Evolutionary conservation across 768 basidiomycete species (phyloP).

Genomic region (Leccinum olivaceopallidum): DNA sequence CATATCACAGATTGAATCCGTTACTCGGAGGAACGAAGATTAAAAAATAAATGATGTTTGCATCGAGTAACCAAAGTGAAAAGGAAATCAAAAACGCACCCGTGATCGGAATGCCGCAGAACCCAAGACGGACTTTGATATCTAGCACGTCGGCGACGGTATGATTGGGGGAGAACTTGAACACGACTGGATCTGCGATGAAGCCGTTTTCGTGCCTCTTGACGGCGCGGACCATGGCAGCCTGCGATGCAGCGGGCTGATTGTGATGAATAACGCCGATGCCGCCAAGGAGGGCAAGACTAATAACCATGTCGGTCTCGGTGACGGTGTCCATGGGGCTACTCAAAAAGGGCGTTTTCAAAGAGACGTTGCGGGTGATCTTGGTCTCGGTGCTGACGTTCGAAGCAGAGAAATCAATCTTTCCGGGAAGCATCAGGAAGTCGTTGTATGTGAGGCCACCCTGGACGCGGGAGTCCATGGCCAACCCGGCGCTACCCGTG

Average conservation of each 20-base stretch:
- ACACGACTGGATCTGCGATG: conserved; percentile 91
- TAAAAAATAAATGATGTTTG: conserved; percentile 41
- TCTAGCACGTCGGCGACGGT: conserved; percentile 88
- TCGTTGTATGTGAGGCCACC: conserved; percentile 99
- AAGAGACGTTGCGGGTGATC: conserved; percentile 85
- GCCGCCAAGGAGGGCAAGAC: conserved; percentile 93
- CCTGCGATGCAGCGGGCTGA: conserved; percentile 79
- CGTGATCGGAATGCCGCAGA: conserved; percentile 97
- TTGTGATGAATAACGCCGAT: conserved; percentile 99
- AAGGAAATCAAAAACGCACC: conserved; percentile 54
- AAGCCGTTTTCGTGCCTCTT: conserved; percentile 99
- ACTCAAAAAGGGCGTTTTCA: conserved; percentile 96
- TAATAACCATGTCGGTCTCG: conserved; percentile 90
- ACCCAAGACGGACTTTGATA: conserved; percentile 89
- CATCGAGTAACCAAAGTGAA: conserved; percentile 40
- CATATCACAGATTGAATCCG: conserved; percentile 72
- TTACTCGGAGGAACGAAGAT: conserved; percentile 92
- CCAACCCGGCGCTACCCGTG: too few species aligned
- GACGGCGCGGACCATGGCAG: conserved; percentile 95
- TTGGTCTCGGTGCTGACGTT: conserved; percentile 81
- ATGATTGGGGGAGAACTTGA: conserved; percentile 61
- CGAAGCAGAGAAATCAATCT: conserved; percentile 88
- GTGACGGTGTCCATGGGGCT: conserved; percentile 99
- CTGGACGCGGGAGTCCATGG: conserved; percentile 78
- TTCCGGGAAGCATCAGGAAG: conserved; percentile 91